phyloP scores from a whole-genome alignment of 345 rosid genomes.

The Melaleuca quinquenervia region DNA sequence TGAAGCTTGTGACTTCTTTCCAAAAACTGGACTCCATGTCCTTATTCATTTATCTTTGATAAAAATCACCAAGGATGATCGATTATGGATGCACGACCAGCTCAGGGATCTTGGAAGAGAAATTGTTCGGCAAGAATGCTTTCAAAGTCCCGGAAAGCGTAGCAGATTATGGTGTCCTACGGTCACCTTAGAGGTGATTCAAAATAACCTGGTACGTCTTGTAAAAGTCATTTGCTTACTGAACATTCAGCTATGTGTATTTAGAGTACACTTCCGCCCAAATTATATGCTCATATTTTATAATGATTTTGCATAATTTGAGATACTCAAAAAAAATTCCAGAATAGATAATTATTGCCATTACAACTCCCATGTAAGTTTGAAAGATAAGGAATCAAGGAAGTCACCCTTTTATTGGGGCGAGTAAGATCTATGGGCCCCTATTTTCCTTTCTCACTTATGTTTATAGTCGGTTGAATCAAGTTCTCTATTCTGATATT shows the following conservation, averaged over 20 bases:
- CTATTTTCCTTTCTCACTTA: neutral
- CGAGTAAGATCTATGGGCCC: neutral
- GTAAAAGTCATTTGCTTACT: too few species aligned
- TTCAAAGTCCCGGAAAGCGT: accelerated
- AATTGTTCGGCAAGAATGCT: accelerated
- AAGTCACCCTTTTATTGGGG: neutral
- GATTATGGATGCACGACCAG: neutral
- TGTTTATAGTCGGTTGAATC: neutral
- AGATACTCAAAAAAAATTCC: neutral
- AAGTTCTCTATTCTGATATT: too few species aligned
- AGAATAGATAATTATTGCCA: neutral
- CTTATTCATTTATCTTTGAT: neutral
- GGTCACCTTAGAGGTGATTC: neutral
- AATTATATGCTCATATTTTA: too few species aligned
- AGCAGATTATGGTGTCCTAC: neutral
- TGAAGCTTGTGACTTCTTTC: too few species aligned
- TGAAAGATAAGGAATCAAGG: neutral
- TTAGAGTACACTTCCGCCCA: neutral
- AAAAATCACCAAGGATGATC: neutral
- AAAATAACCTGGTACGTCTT: too few species aligned
- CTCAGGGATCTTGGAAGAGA: neutral
- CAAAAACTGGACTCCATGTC: accelerated
- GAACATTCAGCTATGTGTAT: too few species aligned
- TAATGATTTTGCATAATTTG: neutral
- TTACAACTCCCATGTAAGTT: neutral